phyloP scores from a whole-genome alignment of 257 asterid species.

The Lycium ferocissimum region DNA sequence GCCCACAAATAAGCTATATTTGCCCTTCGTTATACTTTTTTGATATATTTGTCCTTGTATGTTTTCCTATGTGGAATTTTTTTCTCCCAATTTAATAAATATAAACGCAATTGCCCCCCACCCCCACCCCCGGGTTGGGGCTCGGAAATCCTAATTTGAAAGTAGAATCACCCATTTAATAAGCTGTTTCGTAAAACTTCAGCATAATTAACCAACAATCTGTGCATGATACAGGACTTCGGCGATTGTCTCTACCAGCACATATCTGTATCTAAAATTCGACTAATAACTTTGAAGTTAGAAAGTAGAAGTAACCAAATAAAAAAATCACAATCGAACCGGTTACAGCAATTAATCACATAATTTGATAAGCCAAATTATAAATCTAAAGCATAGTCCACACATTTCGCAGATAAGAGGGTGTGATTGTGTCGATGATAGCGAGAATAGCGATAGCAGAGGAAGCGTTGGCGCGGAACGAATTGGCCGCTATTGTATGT shows the following conservation, averaged over 20 bases:
- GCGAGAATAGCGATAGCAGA: constrained; percentile 14
- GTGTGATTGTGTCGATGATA: too few relatives aligned
- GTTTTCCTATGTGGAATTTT: too few relatives aligned
- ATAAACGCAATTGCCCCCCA: too few relatives aligned
- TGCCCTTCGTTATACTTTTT: too few relatives aligned
- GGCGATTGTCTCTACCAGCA: not conserved
- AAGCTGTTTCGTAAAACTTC: not conserved
- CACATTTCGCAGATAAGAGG: not conserved
- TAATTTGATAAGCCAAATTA: too few relatives aligned
- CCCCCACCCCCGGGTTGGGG: too few relatives aligned
- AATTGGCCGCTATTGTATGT: not conserved
- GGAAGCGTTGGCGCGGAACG: constrained; percentile 31
- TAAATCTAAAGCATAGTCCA: not conserved
- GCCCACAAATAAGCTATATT: too few relatives aligned
- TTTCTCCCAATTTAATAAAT: too few relatives aligned
- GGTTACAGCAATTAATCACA: not conserved
- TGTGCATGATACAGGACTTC: not conserved
- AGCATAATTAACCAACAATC: not conserved
- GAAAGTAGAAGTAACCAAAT: not conserved
- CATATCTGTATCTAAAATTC: not conserved
- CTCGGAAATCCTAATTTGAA: not conserved
- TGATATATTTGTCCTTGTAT: too few relatives aligned
- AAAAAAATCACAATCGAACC: not conserved
- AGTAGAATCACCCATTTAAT: not conserved
- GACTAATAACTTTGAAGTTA: not conserved